Conservation (phyloP, 1,139 yeast species). For the Kluyveromyces sp. region DNA sequence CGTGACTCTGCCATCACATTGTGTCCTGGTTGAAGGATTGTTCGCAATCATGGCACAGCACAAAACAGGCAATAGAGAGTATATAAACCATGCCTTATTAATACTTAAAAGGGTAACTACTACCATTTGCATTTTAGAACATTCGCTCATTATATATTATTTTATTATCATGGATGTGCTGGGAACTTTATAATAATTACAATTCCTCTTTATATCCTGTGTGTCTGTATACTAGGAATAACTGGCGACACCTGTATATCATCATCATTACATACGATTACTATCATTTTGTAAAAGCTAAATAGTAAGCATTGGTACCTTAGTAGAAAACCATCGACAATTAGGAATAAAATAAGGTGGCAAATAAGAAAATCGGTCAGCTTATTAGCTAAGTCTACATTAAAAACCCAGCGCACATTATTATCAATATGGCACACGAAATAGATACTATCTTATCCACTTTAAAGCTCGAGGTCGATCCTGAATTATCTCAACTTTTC, state of each 20-base stretch:
- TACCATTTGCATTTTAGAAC: background rate
- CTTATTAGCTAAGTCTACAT: background rate
- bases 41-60: conserved; percentile 31
- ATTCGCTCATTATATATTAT: too few species aligned
- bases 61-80: conserved; percentile 6
- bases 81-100: conserved; percentile 1
- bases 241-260: too few species aligned
- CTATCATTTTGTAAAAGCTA: too few species aligned
- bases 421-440: conserved; percentile 26
- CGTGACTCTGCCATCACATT: conserved; percentile 23
- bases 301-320: too few species aligned
- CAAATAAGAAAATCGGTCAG: background rate
- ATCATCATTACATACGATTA: too few species aligned
- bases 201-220: too few species aligned
- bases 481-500: conserved; percentile 56
- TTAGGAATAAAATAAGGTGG: background rate
- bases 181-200: too few species aligned
- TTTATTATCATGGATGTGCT: too few species aligned
- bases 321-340: too few species aligned
- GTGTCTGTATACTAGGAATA: too few species aligned
- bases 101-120: background rate
- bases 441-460: conserved; percentile 53
- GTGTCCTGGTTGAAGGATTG: conserved; percentile 27
- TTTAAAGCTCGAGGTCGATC: conserved; percentile 57
- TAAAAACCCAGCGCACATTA: background rate